Conservation (phyloP, 169 alveolate genomes). For the Plasmodium vinckei region DNA sequence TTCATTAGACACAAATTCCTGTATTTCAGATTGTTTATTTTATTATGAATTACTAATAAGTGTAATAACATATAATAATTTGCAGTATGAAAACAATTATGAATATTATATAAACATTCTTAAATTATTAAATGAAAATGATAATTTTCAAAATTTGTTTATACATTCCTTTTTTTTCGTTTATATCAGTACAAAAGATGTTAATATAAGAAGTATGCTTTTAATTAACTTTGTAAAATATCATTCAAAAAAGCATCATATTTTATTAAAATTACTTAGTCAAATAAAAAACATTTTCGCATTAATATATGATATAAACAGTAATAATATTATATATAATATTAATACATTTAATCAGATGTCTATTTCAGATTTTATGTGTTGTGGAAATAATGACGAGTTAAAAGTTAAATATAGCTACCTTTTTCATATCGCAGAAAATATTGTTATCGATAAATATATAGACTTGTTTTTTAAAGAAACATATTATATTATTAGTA, state of each 20-base stretch:
- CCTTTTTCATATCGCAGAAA: conserved; percentile 19
- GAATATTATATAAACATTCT: conserved; percentile 53
- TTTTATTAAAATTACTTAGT: conserved; percentile 16
- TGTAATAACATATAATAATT: conserved; percentile 41
- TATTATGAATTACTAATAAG: conserved; percentile 52
- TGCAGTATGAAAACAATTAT: conserved; percentile 69
- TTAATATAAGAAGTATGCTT: conserved; percentile 13
- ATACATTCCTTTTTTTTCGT: conserved; percentile 63
- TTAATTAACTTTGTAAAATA: conserved; percentile 56
- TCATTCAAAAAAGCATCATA: conserved; percentile 40
- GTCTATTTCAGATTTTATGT: conserved; percentile 1
- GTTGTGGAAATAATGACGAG: conserved; percentile 4
- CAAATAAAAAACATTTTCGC: conserved; percentile 16
- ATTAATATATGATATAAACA: conserved; percentile 31
- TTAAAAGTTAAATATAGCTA: conserved; percentile 9
- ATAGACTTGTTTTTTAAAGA: conserved; percentile 39
- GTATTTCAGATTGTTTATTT: conserved; percentile 31
- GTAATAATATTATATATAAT: conserved; percentile 37
- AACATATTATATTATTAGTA: conserved; percentile 49
- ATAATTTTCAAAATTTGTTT: conserved; percentile 41
- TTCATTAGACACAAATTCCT: neutral
- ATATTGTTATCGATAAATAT: conserved; percentile 52
- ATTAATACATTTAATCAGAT: conserved; percentile 14
- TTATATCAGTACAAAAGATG: conserved; percentile 39
- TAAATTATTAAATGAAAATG: conserved; percentile 32